phyloP scores from a whole-genome alignment of 2,329 filamentous ascomycete genomes.

The Alternaria tenuissima region DNA sequence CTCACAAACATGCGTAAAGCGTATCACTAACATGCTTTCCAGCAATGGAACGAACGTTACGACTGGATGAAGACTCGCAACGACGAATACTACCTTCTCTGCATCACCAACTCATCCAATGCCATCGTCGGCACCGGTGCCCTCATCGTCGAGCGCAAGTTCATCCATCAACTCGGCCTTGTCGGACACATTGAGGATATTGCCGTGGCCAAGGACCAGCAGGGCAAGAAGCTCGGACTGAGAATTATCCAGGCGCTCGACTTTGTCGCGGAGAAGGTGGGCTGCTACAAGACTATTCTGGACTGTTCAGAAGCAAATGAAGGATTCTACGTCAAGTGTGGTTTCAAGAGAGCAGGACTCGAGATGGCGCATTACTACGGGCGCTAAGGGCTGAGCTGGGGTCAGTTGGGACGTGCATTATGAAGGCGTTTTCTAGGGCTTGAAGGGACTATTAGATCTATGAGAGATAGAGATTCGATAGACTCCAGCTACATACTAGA shows the following conservation, averaged over 20 bases:
- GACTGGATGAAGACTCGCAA: constrained; percentile 79
- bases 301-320: constrained; percentile 97
- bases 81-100: constrained; percentile 84
- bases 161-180: constrained; percentile 81
- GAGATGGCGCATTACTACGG: constrained; percentile 96
- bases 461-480: constrained; percentile 3
- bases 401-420: background rate
- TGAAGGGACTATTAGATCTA: background rate
- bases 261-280: constrained; percentile 83
- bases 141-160: constrained; percentile 92
- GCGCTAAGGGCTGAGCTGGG: constrained; percentile 19
- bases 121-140: constrained; percentile 89
- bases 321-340: constrained; percentile 98
- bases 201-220: constrained; percentile 91
- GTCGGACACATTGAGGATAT: constrained; percentile 99
- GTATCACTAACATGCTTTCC: background rate
- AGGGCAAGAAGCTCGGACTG: constrained; percentile 95
- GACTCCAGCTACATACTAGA: background rate
- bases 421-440: constrained; percentile 13
- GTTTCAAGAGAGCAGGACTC: constrained; percentile 87
- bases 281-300: constrained; percentile 96
- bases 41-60: constrained; percentile 76
- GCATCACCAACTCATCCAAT: constrained; percentile 76
- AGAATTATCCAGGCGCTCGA: constrained; percentile 94
- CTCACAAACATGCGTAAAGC: background rate